A percentile compares a stretch with the other conserved stretches of the same genome.
Evolutionary conservation across 345 rosid species (phyloP).

Genomic region (Citrus maxima): DNA sequence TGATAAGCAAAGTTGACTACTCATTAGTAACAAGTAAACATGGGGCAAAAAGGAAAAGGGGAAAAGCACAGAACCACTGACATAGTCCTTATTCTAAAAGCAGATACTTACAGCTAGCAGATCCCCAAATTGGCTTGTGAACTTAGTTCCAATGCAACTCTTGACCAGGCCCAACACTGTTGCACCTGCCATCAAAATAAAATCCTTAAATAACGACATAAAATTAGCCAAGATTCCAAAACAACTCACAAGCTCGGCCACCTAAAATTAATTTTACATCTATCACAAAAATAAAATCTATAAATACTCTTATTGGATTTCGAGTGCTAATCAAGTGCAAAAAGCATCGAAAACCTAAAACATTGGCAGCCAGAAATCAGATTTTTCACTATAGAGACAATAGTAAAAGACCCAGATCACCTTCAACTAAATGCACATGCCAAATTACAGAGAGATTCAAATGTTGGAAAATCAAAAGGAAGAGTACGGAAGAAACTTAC

Average conservation of each 20-base stretch:
- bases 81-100: not conserved
- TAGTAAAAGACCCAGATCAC: not conserved
- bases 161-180: conserved; percentile 72
- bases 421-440: not conserved
- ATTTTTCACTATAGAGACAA: not conserved
- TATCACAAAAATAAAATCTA: not conserved
- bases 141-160: conserved; percentile 94
- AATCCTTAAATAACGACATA: not conserved
- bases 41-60: not conserved
- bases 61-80: not conserved
- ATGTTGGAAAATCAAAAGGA: not conserved
- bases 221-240: not conserved
- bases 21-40: not conserved
- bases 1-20: not conserved
- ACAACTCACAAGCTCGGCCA: not conserved
- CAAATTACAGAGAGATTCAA: not conserved
- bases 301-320: not conserved
- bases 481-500: conserved; percentile 40
- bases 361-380: not conserved
- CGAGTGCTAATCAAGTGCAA: not conserved
- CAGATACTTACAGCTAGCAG: conserved; percentile 77
- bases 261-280: not conserved
- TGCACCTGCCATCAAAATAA: conserved; percentile 42
- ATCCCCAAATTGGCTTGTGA: conserved; percentile 94
- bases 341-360: not conserved